Percentiles rank a stretch among this genome's conserved stretches.
phyloP scores from a whole-genome alignment of 345 rosid species.

The Linum usitatissimum region DNA sequence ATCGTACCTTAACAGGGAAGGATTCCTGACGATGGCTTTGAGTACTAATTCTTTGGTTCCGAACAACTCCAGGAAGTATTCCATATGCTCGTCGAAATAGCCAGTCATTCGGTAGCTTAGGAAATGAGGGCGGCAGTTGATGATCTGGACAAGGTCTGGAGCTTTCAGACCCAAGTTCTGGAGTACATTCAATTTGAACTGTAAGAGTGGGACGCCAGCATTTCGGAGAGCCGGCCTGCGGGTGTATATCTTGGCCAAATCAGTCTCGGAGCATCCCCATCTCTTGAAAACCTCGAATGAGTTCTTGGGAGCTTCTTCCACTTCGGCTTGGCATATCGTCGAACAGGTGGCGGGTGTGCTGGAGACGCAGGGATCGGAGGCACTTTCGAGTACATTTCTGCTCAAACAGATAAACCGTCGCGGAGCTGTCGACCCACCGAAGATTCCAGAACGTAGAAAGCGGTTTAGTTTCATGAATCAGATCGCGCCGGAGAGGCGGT shows the following conservation, averaged over 20 bases:
- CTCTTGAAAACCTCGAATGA: slow-evolving; percentile 32
- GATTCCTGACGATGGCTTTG: slow-evolving; percentile 59
- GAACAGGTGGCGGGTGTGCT: slow-evolving; percentile 36
- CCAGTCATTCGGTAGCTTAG: slow-evolving; percentile 44
- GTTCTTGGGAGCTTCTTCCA: slow-evolving; percentile 13
- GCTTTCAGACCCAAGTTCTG: slow-evolving; percentile 44
- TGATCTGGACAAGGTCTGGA: slow-evolving; percentile 64
- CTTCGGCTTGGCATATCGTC: slow-evolving; percentile 41
- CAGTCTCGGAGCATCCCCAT: slow-evolving; percentile 69
- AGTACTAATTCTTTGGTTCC: slow-evolving; percentile 52
- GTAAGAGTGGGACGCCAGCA: slow-evolving; percentile 37
- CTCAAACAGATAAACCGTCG: not conserved
- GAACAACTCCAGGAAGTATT: slow-evolving; percentile 37
- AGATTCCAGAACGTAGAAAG: not conserved
- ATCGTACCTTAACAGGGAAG: slow-evolving; percentile 66
- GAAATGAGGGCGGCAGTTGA: slow-evolving; percentile 67
- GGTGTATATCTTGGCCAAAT: slow-evolving; percentile 34
- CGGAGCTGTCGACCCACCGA: not conserved
- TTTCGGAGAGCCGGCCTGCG: slow-evolving; percentile 47
- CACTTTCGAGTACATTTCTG: not conserved
- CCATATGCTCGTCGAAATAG: slow-evolving; percentile 55
- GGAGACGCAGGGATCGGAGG: not conserved
- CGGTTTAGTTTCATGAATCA: not conserved
- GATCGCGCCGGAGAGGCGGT: not conserved
- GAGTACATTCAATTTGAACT: slow-evolving; percentile 44